Conservation (phyloP, 1,284 basidiomycete species). For the Sanghuangporus sanghuang region DNA sequence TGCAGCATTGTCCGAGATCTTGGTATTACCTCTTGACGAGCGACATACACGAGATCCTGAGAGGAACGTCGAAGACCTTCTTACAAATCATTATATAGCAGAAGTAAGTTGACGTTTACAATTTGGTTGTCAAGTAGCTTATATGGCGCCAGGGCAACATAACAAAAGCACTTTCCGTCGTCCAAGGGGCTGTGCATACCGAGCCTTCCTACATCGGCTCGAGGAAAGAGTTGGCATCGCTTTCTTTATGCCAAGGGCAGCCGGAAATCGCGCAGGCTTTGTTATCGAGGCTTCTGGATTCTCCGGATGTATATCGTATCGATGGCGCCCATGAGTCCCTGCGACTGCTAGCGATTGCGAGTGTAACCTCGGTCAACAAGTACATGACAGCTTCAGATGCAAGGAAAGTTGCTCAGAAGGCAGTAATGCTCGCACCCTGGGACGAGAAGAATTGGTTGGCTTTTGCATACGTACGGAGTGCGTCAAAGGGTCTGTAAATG, state of each 20-base stretch:
- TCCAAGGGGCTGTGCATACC: constrained; percentile 50
- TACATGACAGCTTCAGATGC: constrained; percentile 25
- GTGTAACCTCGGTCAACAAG: constrained; percentile 28
- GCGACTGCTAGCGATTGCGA: constrained; percentile 39
- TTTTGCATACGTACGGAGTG: constrained; percentile 44
- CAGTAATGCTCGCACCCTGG: constrained; percentile 65
- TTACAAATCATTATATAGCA: constrained; percentile 60
- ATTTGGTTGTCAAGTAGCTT: background rate
- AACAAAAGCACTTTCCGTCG: constrained; percentile 43
- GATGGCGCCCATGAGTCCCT: constrained; percentile 34
- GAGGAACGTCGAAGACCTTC: constrained; percentile 60
- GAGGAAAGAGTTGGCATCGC: constrained; percentile 46
- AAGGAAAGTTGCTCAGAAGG: constrained; percentile 51
- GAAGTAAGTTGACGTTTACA: constrained; percentile 40
- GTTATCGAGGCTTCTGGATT: constrained; percentile 25
- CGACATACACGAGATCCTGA: constrained; percentile 59
- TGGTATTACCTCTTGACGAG: constrained; percentile 58
- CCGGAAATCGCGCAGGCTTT: constrained; percentile 36
- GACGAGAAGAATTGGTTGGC: constrained; percentile 52
- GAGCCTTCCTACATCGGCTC: constrained; percentile 48
- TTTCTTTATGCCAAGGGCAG: constrained; percentile 46
- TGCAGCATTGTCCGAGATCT: constrained; percentile 81
- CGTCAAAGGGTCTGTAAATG: background rate
- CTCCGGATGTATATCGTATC: constrained; percentile 26
- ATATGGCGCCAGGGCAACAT: constrained; percentile 39